These are phyloP conservation scores for Pyrenochaeta sp. DNA, from an alignment of 2,329 filamentous ascomycete species.

Conservation along the genomic window DNA sequence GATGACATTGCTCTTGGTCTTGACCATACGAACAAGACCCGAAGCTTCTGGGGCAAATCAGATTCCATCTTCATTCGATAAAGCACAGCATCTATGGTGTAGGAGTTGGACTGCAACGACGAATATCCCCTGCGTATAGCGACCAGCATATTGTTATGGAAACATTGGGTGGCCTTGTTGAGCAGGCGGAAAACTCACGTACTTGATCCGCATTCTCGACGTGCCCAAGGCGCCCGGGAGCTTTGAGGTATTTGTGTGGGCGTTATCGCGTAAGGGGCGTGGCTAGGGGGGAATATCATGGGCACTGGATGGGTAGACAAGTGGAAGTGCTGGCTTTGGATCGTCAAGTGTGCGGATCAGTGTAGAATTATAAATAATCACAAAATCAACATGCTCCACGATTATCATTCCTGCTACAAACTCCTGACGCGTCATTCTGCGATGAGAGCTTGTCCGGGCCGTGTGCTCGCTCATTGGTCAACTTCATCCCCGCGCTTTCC, in stretches of 20 bases:
- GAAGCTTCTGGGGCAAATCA: conserved; percentile 66
- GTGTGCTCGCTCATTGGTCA: conserved; percentile 24
- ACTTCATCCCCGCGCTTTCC: conserved; percentile 21
- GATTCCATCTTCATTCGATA: conserved; percentile 71
- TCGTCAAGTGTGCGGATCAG: conserved; percentile 6
- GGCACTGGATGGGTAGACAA: conserved; percentile 4
- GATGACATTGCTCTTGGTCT: conserved; percentile 59
- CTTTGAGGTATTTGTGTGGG: neutral
- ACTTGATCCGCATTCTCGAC: conserved; percentile 4
- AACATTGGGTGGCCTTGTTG: conserved; percentile 13
- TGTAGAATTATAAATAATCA: conserved; percentile 10
- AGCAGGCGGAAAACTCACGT: conserved; percentile 2
- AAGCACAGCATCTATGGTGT: conserved; percentile 24
- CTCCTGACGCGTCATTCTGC: neutral
- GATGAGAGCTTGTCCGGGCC: neutral
- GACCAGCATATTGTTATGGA: conserved; percentile 11
- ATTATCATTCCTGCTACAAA: neutral
- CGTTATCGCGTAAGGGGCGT: neutral
- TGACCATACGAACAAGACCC: conserved; percentile 69
- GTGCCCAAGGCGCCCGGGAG: conserved; percentile 15
- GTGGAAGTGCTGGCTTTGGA: conserved; percentile 7
- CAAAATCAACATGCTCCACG: conserved; percentile 2
- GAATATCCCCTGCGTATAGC: conserved; percentile 10
- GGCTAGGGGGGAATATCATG: neutral
- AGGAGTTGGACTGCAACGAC: conserved; percentile 27